Percentiles rank a stretch among this genome's conserved stretches.
These are phyloP conservation scores for Wallacemonas collosoma DNA, from an alignment of 208 protist genomes.

Conservation along the genomic window DNA sequence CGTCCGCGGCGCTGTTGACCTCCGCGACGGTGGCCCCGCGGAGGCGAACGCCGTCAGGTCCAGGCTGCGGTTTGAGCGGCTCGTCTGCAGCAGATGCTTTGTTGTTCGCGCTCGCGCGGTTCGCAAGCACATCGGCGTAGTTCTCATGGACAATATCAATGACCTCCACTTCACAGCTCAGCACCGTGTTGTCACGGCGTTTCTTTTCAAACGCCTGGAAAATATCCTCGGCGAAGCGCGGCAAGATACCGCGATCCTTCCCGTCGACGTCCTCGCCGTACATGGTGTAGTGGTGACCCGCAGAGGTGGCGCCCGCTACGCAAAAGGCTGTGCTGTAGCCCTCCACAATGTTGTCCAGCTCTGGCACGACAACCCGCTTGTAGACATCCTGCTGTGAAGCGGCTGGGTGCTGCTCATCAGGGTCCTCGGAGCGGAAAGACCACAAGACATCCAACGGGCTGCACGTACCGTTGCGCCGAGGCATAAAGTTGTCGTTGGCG, in stretches of 20 bases:
- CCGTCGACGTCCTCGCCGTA: slow-evolving; percentile 73
- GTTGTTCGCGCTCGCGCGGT: slow-evolving; percentile 10
- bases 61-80: slow-evolving; percentile 54
- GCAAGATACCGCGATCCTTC: slow-evolving; percentile 60
- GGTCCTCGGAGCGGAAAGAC: slow-evolving; percentile 53
- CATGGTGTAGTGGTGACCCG: slow-evolving; percentile 72
- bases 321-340: slow-evolving; percentile 83
- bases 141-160: slow-evolving; percentile 71
- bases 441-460: slow-evolving; percentile 64
- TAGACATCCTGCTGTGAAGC: slow-evolving; percentile 80
- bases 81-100: slow-evolving; percentile 13
- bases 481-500: slow-evolving; percentile 60
- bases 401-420: slow-evolving; percentile 26
- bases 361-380: slow-evolving; percentile 50
- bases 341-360: slow-evolving; percentile 64
- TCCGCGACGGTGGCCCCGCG: slow-evolving; percentile 54
- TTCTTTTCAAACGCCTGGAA: slow-evolving; percentile 65
- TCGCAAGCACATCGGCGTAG: slow-evolving; percentile 73
- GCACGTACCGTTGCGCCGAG: slow-evolving; percentile 70
- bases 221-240: slow-evolving; percentile 80
- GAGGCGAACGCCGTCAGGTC: slow-evolving; percentile 48
- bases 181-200: slow-evolving; percentile 52
- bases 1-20: slow-evolving; percentile 32
- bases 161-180: slow-evolving; percentile 65
- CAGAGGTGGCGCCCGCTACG: slow-evolving; percentile 57